Conservation (phyloP, 345 rosid genomes). For the Combretum micranthum region DNA sequence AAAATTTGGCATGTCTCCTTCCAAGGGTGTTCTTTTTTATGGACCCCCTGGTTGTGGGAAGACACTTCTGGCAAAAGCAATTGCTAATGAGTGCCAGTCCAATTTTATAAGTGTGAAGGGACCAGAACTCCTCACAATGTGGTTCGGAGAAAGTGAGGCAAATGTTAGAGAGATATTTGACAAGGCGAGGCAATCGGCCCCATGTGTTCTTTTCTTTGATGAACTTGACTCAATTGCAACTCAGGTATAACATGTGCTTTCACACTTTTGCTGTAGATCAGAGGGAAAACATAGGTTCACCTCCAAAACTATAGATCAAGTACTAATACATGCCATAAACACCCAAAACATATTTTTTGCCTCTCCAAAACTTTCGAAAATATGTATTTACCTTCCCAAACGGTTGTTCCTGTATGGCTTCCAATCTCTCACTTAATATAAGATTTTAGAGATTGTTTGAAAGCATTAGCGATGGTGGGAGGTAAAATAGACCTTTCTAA, state of each 20-base stretch:
- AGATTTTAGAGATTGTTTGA: too few relatives aligned
- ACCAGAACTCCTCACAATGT: conserved; percentile 92
- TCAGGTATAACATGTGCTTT: conserved; percentile 35
- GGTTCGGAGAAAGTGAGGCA: conserved; percentile 98
- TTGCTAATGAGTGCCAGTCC: conserved; percentile 93
- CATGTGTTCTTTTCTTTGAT: conserved; percentile 90
- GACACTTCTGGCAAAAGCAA: conserved; percentile 90
- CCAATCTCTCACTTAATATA: too few relatives aligned
- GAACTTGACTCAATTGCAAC: conserved; percentile 96
- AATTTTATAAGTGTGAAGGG: conserved; percentile 93
- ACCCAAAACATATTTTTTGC: too few relatives aligned
- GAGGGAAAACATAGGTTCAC: too few relatives aligned
- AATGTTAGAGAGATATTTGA: conserved; percentile 92
- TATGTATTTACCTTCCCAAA: too few relatives aligned
- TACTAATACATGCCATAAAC: too few relatives aligned
- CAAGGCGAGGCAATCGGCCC: conserved; percentile 94
- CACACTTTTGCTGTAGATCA: too few relatives aligned
- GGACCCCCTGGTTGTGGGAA: conserved; percentile 99
- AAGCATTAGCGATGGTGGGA: too few relatives aligned
- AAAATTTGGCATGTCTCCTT: conserved; percentile 94
- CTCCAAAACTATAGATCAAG: too few relatives aligned
- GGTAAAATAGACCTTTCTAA: too few relatives aligned
- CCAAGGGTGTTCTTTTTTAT: conserved; percentile 89
- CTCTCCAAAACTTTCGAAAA: too few relatives aligned
- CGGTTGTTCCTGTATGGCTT: too few relatives aligned